Evolutionary conservation across 371 early-diverging fungal genomes (phyloP), one percentile per base, ranked within the genome.

Genomic region (Funneliformis caledonium): DNA sequence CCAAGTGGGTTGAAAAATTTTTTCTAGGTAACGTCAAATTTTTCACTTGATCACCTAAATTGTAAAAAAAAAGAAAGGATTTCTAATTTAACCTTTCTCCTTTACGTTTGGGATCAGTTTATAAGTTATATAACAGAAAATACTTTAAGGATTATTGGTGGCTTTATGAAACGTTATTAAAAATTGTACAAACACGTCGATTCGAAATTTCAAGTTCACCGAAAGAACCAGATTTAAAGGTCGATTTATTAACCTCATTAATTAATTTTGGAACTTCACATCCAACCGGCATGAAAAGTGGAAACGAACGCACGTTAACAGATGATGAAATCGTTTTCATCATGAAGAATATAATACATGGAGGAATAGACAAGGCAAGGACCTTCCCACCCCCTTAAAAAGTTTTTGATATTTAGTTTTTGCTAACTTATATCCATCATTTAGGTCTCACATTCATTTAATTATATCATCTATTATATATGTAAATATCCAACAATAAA

Each of bases 361-460:
- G n/a, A 31, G 65, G 65, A 31, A 65, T 65, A 9, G 65, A 2
- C 12, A 65, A 26, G 43, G 42, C 31, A 74, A n/a, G 50, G 31
- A 50, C n/a, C 9, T 74, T 26, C 26, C 26, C 31, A 26, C 26
- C 56, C 3, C 33, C 7, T 16, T 26, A 26, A 56, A 56, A 19
- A 11, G 0, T 1, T 19, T 5, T 7, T 56, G 16, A 16, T 16
- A 19, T 56, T 6, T 56, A 19, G 4, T 56, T 56, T 16, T 19
- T 19, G 16, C 16, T 16, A 19, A 56, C 7, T 56, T 19, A 6
- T 16, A 5, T 19, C 19, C 50, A 1, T 59, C 7, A 12, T 74
- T 31, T 52, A 74, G 75, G 26, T 52, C 16, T 33, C 70, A 33
- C 47, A 70, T 70, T 31, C 70, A 45, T 33, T 70, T 45, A 22